Conservation (phyloP, 345 rosid genomes). For the Eucalyptus polybractea region DNA sequence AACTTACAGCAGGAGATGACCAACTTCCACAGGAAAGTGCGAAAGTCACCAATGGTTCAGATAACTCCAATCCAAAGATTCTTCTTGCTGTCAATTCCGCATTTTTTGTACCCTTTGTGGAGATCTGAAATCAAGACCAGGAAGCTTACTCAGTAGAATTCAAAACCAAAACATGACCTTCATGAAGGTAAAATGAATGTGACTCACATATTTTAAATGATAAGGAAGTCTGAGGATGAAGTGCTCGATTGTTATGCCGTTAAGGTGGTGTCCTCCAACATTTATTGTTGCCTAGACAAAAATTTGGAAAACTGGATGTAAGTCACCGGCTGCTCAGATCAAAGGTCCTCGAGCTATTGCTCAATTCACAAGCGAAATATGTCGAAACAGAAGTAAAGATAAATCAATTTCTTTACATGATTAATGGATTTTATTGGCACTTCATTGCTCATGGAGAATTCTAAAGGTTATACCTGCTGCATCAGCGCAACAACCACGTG, state of each 20-base stretch:
- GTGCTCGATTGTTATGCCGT: slow-evolving; percentile 66
- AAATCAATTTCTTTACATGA: not conserved
- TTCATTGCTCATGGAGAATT: not conserved
- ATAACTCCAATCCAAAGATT: slow-evolving; percentile 58
- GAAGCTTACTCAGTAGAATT: not conserved
- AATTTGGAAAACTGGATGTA: not conserved
- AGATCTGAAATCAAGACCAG: slow-evolving; percentile 9
- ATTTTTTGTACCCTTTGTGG: slow-evolving; percentile 34
- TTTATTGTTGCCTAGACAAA: slow-evolving; percentile 52
- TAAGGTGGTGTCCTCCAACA: slow-evolving; percentile 64
- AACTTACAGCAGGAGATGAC: slow-evolving; percentile 95
- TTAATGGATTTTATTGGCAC: not conserved
- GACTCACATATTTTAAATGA: slow-evolving; percentile 54
- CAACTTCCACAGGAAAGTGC: slow-evolving; percentile 90
- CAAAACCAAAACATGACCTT: not conserved
- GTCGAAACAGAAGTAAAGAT: not conserved
- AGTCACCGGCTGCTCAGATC: not conserved
- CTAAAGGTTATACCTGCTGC: slow-evolving; percentile 36
- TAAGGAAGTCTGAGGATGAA: slow-evolving; percentile 75
- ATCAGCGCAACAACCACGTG: slow-evolving; percentile 47
- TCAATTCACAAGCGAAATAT: not conserved
- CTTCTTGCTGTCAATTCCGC: slow-evolving; percentile 50
- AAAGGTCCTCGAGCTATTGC: not conserved
- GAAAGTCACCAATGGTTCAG: slow-evolving; percentile 77
- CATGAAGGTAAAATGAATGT: not conserved